A percentile compares a stretch with the other conserved stretches of the same genome.
These are phyloP conservation scores for Arthroderma uncinatum DNA, from an alignment of 2,329 filamentous ascomycete genomes.

Conservation along the genomic window DNA sequence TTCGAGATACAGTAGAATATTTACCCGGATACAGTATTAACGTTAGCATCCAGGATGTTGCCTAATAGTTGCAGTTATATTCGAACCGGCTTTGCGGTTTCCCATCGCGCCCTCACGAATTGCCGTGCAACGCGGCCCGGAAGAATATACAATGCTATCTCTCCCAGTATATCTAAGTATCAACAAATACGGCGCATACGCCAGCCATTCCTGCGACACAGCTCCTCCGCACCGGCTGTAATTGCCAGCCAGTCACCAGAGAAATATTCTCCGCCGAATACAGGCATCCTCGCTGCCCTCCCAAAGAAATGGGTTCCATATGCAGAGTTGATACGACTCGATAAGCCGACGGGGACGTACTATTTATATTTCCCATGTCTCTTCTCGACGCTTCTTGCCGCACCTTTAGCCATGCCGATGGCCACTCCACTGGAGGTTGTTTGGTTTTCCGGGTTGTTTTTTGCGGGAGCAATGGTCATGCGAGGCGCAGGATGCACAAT, in stretches of 20 bases:
- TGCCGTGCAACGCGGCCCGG: not conserved
- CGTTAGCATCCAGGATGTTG: not conserved
- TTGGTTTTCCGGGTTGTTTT: slow-evolving; percentile 31
- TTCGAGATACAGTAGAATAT: not conserved
- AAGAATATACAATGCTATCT: not conserved
- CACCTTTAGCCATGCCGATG: slow-evolving; percentile 32
- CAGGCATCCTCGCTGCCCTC: slow-evolving; percentile 36
- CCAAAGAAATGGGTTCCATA: slow-evolving; percentile 45
- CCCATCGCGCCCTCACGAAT: not conserved
- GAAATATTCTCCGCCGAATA: slow-evolving; percentile 37
- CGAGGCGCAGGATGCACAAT: slow-evolving; percentile 44
- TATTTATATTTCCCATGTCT: slow-evolving; percentile 45
- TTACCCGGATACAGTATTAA: not conserved
- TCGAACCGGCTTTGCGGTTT: not conserved
- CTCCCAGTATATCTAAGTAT: not conserved
- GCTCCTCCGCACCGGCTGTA: not conserved
- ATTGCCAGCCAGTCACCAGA: slow-evolving; percentile 7
- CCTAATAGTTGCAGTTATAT: not conserved
- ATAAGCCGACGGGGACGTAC: slow-evolving; percentile 43
- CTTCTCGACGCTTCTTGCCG: slow-evolving; percentile 38
- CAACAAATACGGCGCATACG: not conserved
- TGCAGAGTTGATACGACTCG: slow-evolving; percentile 43
- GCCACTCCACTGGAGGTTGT: slow-evolving; percentile 28
- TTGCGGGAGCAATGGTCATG: slow-evolving; percentile 39
- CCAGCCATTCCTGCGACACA: not conserved